A percentile compares a stretch with the other conserved stretches of the same genome.
Evolutionary conservation across 2,329 filamentous ascomycete species (phyloP).

Genomic region (Xylaria sp.): DNA sequence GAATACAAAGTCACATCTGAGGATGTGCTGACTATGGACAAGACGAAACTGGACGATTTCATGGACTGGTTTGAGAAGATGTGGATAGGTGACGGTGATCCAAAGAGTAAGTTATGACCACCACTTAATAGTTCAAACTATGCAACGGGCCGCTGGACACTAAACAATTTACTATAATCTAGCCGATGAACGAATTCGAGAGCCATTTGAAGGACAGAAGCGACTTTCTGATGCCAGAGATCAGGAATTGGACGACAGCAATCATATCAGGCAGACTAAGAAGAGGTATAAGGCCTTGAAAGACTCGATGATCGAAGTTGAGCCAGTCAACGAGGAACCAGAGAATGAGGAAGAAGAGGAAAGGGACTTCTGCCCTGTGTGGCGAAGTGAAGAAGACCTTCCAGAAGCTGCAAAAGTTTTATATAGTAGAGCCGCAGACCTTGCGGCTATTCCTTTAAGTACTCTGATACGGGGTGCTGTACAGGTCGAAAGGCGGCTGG

Average conservation of each 20-base stretch:
- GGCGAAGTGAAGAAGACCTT: slow-evolving; percentile 46
- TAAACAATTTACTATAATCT: slow-evolving; percentile 6
- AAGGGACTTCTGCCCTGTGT: slow-evolving; percentile 36
- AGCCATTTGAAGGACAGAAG: slow-evolving; percentile 28
- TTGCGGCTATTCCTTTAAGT: slow-evolving; percentile 40
- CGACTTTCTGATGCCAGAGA: slow-evolving; percentile 7
- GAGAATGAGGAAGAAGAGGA: slow-evolving; percentile 26
- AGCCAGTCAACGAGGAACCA: slow-evolving; percentile 16
- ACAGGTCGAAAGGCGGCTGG: slow-evolving; percentile 42
- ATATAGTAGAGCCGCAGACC: slow-evolving; percentile 45
- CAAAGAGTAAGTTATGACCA: slow-evolving; percentile 38
- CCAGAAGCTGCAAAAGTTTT: slow-evolving; percentile 45
- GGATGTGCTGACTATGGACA: slow-evolving; percentile 51
- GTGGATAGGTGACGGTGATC: slow-evolving; percentile 54
- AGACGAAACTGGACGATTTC: slow-evolving; percentile 70
- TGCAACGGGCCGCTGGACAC: not conserved
- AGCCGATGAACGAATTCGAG: slow-evolving; percentile 31
- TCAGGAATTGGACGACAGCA: slow-evolving; percentile 1
- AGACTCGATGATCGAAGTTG: slow-evolving; percentile 18
- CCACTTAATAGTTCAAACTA: not conserved
- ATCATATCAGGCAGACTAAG: slow-evolving; percentile 12
- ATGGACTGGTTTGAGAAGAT: slow-evolving; percentile 77
- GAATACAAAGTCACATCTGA: slow-evolving; percentile 36
- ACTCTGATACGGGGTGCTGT: slow-evolving; percentile 41
- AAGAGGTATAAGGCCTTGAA: slow-evolving; percentile 28